These are phyloP conservation scores for Diphasiastrum complanatum DNA, from an alignment of 83 land plant genomes.

Conservation along the genomic window DNA sequence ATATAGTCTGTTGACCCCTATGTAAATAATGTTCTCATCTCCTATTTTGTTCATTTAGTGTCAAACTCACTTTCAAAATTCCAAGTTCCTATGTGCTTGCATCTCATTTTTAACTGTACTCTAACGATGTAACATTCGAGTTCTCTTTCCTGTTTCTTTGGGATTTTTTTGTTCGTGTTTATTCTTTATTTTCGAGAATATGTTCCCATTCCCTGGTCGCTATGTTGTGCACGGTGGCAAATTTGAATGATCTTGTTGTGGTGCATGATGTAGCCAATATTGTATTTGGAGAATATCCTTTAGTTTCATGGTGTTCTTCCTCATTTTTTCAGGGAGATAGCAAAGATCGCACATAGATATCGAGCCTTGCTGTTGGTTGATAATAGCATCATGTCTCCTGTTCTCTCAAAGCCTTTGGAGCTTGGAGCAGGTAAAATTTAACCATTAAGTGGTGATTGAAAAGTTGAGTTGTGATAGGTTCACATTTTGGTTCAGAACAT, in stretches of 20 bases:
- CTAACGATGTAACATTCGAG: no score
- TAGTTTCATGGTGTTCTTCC: conserved; percentile 3
- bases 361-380: conserved; percentile 92
- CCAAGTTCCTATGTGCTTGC: no score
- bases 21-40: no score
- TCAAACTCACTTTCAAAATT: no score
- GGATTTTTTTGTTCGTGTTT: not conserved
- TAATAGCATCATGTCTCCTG: conserved; percentile 97
- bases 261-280: not conserved
- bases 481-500: not conserved
- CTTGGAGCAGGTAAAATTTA: conserved; percentile 92
- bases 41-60: no score
- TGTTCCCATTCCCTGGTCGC: no score
- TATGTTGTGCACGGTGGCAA: not conserved
- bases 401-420: conserved; percentile 74
- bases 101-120: no score
- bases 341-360: conserved; percentile 65
- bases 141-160: not conserved
- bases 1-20: no score
- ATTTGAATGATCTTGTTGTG: not conserved
- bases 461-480: not conserved
- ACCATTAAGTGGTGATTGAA: not conserved
- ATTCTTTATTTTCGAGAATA: no score
- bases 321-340: conserved; percentile 58
- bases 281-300: not conserved